Conservation (phyloP, 352 stramenopile species). For the Globisporangium emineosum region DNA sequence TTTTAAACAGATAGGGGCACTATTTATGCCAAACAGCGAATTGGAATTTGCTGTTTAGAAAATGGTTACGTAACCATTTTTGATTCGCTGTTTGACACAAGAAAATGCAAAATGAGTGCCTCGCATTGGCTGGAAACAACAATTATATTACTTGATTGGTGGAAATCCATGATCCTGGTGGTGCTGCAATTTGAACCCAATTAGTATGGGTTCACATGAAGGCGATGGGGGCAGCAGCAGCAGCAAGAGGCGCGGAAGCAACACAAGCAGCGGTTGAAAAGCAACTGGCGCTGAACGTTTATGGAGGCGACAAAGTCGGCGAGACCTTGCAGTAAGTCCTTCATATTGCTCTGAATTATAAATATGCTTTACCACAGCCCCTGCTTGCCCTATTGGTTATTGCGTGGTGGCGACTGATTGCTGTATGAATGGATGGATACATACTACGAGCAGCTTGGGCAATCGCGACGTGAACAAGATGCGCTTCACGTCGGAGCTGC, state of each 20-base stretch:
- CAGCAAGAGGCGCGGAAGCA: conserved; percentile 9
- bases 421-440: conserved; percentile 15
- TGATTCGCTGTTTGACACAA: neutral
- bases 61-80: neutral
- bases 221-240: too few species aligned
- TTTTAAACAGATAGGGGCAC: too few species aligned
- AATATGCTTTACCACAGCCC: too few species aligned
- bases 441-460: conserved; percentile 85
- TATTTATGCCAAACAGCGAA: neutral
- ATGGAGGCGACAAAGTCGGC: conserved; percentile 89
- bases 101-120: neutral
- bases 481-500: conserved; percentile 78
- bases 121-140: neutral
- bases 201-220: too few species aligned
- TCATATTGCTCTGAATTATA: neutral
- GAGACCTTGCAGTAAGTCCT: conserved; percentile 73
- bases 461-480: conserved; percentile 96
- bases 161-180: neutral
- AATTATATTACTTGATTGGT: neutral
- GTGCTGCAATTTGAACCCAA: neutral
- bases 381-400: too few species aligned
- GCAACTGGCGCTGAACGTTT: conserved; percentile 71
- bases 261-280: conserved; percentile 28
- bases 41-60: too few species aligned
- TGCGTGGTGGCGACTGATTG: too few species aligned